Base-by-base conservation (phyloP, 2,329 filamentous ascomycete genomes). In the Didymella lethalis region DNA sequence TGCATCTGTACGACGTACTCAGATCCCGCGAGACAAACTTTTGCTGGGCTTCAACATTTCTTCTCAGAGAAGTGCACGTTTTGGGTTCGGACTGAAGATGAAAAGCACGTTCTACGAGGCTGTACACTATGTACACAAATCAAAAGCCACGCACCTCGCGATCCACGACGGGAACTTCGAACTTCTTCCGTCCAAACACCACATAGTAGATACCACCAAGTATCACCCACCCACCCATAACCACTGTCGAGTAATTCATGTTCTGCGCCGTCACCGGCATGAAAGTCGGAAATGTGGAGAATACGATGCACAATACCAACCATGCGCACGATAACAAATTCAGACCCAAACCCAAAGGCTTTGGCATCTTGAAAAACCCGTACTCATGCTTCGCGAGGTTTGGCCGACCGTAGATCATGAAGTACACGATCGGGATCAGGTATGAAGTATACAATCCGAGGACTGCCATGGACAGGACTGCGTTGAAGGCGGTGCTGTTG, bases 191-290 rank as follows among this genome's bases (percentile, higher is more conserved):
- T n/a, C 70, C 73, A 31, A 54, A 58, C 0, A 61, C 25, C 29
- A 70, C 49, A 40, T 79, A 82, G 38, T 78, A 81, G 2, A 70
- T 29, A 0, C 67, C 65, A 0, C 79, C 78, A 31, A 77, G 68
- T 0, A 72, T 26, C 0, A 77, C 49, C 79, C 79, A 82, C 0
- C 75, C 80, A 3, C 69, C 69, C 63, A 82, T 65, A 0, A 83
- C 79, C 0, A 81, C 79, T 32, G 74, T 73, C 0, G 76, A 75
- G 54, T 83, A 83, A 43, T 83, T 84, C 80, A 84, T 83, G 16
- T 76, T 80, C 34, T 78, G 71, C 0, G 75, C 56, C 1, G 77
- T 79, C 0, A 81, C 78, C 0, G 80, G 82, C 65, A 79, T 70
- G 0, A 66, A 54, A 1, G 72, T 73, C 0, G 81, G 82, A 34